A percentile compares a stretch with the other conserved stretches of the same genome.
Evolutionary conservation across 108 stramenopile species (phyloP).

Genomic region (Stephanodiscus minutulus): DNA sequence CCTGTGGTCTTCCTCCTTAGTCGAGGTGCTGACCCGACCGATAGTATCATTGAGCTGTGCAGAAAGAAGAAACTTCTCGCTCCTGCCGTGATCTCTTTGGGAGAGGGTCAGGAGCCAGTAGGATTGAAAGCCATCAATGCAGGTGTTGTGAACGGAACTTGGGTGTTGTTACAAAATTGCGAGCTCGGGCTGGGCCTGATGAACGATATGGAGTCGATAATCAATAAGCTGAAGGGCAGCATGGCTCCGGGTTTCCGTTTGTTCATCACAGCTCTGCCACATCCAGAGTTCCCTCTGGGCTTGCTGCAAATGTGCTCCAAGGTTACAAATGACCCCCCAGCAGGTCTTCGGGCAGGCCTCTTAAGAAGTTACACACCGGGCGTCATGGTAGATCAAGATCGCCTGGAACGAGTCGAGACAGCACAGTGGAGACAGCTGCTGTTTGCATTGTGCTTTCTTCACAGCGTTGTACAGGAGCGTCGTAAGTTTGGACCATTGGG

Average conservation of each 20-base stretch:
- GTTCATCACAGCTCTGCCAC: conserved; percentile 90
- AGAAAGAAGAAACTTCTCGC: conserved; percentile 87
- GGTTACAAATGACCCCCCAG: conserved; percentile 92
- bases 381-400: conserved; percentile 92
- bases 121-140: conserved; percentile 87
- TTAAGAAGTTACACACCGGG: conserved; percentile 85
- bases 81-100: conserved; percentile 86
- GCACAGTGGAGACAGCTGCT: conserved; percentile 89
- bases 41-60: conserved; percentile 82
- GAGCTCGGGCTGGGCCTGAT: conserved; percentile 87
- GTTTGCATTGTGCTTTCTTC: conserved; percentile 88
- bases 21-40: conserved; percentile 92
- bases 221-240: conserved; percentile 67
- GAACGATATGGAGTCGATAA: conserved; percentile 85
- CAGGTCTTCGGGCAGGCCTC: conserved; percentile 87
- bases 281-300: conserved; percentile 87
- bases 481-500: conserved; percentile 92
- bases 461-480: conserved; percentile 91
- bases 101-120: conserved; percentile 94
- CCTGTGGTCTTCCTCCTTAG: conserved; percentile 92
- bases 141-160: conserved; percentile 87
- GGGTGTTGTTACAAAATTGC: conserved; percentile 93
- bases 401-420: conserved; percentile 88
- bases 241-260: conserved; percentile 88
- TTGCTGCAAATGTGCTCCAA: conserved; percentile 93